Evolutionary conservation across 1,284 basidiomycete genomes (phyloP).

Genomic region (Ceratobasidium sp.): DNA sequence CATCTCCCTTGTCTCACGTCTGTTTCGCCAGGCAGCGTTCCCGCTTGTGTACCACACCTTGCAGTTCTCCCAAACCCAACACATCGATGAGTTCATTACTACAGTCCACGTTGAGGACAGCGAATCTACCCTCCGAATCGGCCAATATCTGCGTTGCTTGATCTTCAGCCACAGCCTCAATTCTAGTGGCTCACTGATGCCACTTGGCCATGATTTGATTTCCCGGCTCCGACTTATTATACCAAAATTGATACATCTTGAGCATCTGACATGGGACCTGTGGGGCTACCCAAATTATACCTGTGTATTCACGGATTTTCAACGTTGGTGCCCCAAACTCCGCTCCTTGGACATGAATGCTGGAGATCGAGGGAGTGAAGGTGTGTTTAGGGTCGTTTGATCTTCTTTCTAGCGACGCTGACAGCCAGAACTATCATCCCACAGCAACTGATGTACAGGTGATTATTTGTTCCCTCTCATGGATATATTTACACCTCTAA

Average conservation of each 20-base stretch:
- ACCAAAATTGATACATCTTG: neutral
- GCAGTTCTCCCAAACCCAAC: neutral
- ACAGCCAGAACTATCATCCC: too few relatives aligned
- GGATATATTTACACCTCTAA: too few relatives aligned
- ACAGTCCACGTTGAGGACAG: neutral
- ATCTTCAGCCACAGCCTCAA: neutral
- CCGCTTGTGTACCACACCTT: neutral
- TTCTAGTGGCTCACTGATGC: neutral
- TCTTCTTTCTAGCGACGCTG: too few relatives aligned
- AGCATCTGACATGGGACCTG: neutral
- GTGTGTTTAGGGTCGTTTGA: neutral
- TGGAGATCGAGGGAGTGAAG: neutral
- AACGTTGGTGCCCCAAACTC: neutral
- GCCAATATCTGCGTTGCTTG: neutral
- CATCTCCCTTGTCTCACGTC: neutral
- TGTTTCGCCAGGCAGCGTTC: neutral
- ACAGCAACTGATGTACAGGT: too few relatives aligned
- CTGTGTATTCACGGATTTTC: neutral
- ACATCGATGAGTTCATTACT: neutral
- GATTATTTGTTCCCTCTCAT: too few relatives aligned
- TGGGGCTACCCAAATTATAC: neutral
- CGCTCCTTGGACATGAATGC: neutral
- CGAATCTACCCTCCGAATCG: neutral
- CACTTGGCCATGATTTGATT: neutral
- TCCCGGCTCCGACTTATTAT: neutral